phyloP scores from a whole-genome alignment of 371 early-diverging fungal species.

The Synchytrium microbalum region DNA sequence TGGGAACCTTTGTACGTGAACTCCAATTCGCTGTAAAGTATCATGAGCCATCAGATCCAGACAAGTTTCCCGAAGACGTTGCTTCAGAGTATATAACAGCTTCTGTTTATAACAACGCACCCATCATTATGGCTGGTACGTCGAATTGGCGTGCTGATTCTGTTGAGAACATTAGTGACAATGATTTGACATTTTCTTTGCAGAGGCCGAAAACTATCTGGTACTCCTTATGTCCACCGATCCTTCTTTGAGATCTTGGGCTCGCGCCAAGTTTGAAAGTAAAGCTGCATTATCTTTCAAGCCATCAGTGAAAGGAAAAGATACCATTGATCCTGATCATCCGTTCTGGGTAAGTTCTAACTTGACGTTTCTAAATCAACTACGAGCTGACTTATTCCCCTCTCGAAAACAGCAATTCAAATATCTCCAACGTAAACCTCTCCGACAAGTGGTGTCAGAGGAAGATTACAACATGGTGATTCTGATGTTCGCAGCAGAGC shows the following conservation, averaged over 20 bases:
- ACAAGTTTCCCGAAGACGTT: constrained; percentile 36
- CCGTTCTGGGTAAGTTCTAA: constrained; percentile 52
- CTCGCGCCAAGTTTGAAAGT: constrained; percentile 63
- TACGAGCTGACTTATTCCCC: not conserved
- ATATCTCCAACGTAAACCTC: constrained; percentile 70
- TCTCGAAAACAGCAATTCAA: constrained; percentile 59
- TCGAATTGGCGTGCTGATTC: too few relatives aligned
- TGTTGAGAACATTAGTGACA: not conserved
- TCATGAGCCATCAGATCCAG: constrained; percentile 40
- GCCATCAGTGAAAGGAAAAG: constrained; percentile 76
- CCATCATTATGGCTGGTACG: too few relatives aligned
- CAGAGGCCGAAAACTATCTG: constrained; percentile 59
- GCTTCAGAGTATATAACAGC: constrained; percentile 38
- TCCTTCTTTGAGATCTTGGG: constrained; percentile 71
- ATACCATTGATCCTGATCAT: constrained; percentile 70
- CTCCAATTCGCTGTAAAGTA: constrained; percentile 22
- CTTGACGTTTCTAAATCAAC: not conserved
- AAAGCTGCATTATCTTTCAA: constrained; percentile 63
- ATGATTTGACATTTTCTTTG: not conserved
- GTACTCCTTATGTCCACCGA: constrained; percentile 73
- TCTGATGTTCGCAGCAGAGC: constrained; percentile 66
- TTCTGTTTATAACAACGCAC: too few relatives aligned
- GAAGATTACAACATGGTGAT: constrained; percentile 43
- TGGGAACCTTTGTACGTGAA: not conserved
- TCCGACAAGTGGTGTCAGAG: constrained; percentile 59